Conservation (phyloP, 2,329 filamentous ascomycete genomes). For the Scedosporium minutisporum region DNA sequence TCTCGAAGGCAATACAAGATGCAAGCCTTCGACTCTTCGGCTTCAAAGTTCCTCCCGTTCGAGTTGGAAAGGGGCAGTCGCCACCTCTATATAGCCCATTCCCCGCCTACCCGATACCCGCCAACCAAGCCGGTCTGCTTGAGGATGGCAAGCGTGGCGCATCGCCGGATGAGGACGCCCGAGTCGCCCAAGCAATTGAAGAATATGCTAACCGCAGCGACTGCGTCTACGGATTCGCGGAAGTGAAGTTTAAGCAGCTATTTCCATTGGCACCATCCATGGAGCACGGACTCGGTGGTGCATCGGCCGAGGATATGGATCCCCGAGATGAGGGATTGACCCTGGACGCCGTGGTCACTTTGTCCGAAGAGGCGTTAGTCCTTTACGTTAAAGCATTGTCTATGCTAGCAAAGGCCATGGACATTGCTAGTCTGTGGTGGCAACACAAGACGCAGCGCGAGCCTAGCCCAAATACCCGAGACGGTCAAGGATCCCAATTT, state of each 20-base stretch:
- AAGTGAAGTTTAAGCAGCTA: slow-evolving; percentile 98
- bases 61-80: slow-evolving; percentile 54
- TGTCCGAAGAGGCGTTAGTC: slow-evolving; percentile 91
- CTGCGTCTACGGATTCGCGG: slow-evolving; percentile 93
- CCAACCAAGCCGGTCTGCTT: slow-evolving; percentile 51
- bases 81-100: slow-evolving; percentile 75
- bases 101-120: slow-evolving; percentile 69
- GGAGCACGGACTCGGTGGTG: slow-evolving; percentile 59
- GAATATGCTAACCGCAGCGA: slow-evolving; percentile 89
- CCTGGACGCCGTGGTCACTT: slow-evolving; percentile 69
- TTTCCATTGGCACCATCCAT: slow-evolving; percentile 75
- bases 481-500: slow-evolving; percentile 33
- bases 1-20: slow-evolving; percentile 90
- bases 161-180: slow-evolving; percentile 65
- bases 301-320: slow-evolving; percentile 41
- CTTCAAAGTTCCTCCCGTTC: slow-evolving; percentile 58
- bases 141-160: slow-evolving; percentile 52
- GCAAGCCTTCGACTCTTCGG: slow-evolving; percentile 71
- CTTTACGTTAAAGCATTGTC: slow-evolving; percentile 92
- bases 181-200: slow-evolving; percentile 73
- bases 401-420: slow-evolving; percentile 87
- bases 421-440: slow-evolving; percentile 92
- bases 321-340: slow-evolving; percentile 68
- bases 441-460: slow-evolving; percentile 64
- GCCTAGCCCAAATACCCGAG: slow-evolving; percentile 21